These are phyloP conservation scores for Tillandsia fasciculata DNA, from an alignment of 176 grass and related monocot species.

Conservation along the genomic window DNA sequence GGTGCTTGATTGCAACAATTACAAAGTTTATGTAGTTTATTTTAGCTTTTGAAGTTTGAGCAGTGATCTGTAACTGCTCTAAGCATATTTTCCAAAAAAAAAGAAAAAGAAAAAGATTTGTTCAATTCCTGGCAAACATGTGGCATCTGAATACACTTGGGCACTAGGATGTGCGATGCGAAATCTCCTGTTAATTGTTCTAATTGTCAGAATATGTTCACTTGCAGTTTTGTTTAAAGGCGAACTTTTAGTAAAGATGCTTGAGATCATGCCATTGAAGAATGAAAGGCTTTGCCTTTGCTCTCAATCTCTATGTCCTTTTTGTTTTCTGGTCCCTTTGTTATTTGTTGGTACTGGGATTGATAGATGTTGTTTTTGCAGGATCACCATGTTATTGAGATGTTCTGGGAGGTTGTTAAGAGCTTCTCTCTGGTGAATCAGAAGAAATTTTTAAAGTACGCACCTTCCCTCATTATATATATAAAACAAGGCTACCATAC, in stretches of 20 bases:
- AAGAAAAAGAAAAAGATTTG: too few relatives aligned
- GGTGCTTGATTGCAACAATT: too few relatives aligned
- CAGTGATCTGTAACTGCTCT: too few relatives aligned
- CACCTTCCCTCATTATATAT: slow-evolving; percentile 2
- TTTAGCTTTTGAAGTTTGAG: too few relatives aligned
- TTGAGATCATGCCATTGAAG: neutral
- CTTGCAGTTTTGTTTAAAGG: neutral
- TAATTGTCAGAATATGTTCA: too few relatives aligned
- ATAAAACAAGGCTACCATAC: neutral
- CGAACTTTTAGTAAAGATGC: neutral
- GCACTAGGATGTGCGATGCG: neutral
- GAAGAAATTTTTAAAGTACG: slow-evolving; percentile 96
- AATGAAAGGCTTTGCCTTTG: neutral
- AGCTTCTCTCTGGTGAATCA: slow-evolving; percentile 65
- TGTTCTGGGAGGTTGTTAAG: slow-evolving; percentile 94
- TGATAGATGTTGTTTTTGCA: slow-evolving; percentile 28
- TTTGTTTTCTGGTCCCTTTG: neutral
- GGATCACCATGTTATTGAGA: slow-evolving; percentile 83
- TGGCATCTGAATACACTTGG: neutral
- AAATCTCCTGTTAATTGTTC: neutral
- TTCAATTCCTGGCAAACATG: too few relatives aligned
- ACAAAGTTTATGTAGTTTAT: too few relatives aligned
- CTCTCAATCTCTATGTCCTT: neutral
- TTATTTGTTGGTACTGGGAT: neutral
- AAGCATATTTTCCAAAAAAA: too few relatives aligned